Evolutionary conservation across 495 filamentous ascomycete genomes (phyloP).

Genomic region (Aspergillus sclerotioniger): DNA sequence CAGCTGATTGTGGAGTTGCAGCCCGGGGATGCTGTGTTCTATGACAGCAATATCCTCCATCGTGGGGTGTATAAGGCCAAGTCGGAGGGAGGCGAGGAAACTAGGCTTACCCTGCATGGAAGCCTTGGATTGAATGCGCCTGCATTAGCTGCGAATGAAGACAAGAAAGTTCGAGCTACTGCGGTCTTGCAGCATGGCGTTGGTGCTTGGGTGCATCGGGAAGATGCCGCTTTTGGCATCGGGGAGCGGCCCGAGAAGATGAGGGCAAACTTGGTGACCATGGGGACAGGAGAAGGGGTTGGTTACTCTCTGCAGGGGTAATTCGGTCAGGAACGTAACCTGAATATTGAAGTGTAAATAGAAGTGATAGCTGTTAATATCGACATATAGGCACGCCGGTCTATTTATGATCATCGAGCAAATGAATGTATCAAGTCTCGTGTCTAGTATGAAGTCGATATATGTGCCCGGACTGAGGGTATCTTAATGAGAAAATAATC

Average conservation of each 20-base stretch:
- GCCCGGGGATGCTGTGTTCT: slow-evolving; percentile 77
- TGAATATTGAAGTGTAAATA: neutral
- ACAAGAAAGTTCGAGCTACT: slow-evolving; percentile 56
- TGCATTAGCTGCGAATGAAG: slow-evolving; percentile 26
- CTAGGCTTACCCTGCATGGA: slow-evolving; percentile 79
- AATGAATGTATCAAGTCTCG: neutral
- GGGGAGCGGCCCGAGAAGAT: slow-evolving; percentile 49
- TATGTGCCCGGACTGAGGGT: slow-evolving; percentile 1
- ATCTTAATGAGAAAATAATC: neutral
- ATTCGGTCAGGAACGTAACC: neutral
- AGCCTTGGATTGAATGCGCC: slow-evolving; percentile 62
- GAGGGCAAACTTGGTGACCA: slow-evolving; percentile 53
- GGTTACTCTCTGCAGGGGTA: slow-evolving; percentile 54
- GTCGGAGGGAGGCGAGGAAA: slow-evolving; percentile 41
- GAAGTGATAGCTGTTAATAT: neutral
- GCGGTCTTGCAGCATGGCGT: slow-evolving; percentile 87
- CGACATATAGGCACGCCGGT: neutral
- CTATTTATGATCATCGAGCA: neutral
- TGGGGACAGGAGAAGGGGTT: slow-evolving; percentile 59
- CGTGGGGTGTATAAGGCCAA: slow-evolving; percentile 65
- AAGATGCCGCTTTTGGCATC: slow-evolving; percentile 53
- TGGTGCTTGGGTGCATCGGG: slow-evolving; percentile 65
- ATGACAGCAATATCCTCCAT: slow-evolving; percentile 86
- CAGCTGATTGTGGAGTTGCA: slow-evolving; percentile 61
- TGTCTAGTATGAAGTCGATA: neutral